Evolutionary conservation across 1,139 yeast genomes (phyloP).

Genomic region (Pichia sp.): DNA sequence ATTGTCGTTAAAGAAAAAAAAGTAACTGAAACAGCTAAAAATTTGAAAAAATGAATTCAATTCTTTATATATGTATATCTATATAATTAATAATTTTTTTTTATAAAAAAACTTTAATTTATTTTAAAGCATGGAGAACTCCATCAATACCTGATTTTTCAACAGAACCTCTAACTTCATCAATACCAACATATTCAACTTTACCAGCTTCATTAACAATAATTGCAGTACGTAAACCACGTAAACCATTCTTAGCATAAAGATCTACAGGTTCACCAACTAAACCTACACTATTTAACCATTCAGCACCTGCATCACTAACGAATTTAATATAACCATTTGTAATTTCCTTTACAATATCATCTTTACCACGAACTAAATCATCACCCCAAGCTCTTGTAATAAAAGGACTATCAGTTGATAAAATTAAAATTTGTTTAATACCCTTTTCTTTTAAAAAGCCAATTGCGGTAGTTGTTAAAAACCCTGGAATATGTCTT

Average conservation of each 20-base stretch:
- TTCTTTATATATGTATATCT: no score
- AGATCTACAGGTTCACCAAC: constrained; percentile 43
- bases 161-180: constrained; percentile 41
- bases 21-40: no score
- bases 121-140: constrained; percentile 16
- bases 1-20: constrained; percentile 5
- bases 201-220: constrained; percentile 39
- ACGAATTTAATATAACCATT: constrained; percentile 56
- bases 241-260: constrained; percentile 41
- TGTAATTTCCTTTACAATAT: constrained; percentile 6
- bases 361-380: constrained; percentile 35
- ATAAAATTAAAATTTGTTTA: constrained; percentile 61
- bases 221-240: constrained; percentile 20
- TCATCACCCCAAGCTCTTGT: constrained; percentile 77
- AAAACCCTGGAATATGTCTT: constrained; percentile 72
- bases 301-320: constrained; percentile 47
- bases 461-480: constrained; percentile 36
- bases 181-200: constrained; percentile 60
- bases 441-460: constrained; percentile 64
- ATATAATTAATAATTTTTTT: background rate
- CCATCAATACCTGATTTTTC: constrained; percentile 26
- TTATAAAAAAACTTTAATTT: background rate
- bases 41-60: no score
- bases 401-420: constrained; percentile 83
- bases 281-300: constrained; percentile 22